phyloP scores from a whole-genome alignment of 306 rosid genomes.

The Sicyos edulis region DNA sequence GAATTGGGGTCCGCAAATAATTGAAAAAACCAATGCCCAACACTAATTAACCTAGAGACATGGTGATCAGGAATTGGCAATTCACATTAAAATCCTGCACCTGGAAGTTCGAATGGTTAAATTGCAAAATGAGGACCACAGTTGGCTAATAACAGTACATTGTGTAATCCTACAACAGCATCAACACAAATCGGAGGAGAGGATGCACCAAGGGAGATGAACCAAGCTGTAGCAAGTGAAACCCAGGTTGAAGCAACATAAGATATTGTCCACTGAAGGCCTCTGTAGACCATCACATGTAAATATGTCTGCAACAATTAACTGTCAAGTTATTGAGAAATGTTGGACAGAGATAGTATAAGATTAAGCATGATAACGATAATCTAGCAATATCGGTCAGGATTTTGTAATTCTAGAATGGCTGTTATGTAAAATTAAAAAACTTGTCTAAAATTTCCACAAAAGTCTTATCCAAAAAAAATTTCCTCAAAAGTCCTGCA shows the following conservation, averaged over 20 bases:
- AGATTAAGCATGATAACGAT: not conserved
- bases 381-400: not conserved
- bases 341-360: not conserved
- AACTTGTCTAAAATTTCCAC: not conserved
- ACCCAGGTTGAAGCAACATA: slow-evolving; percentile 19
- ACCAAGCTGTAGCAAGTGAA: not conserved
- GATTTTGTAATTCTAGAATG: not conserved
- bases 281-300: slow-evolving; percentile 10
- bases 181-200: slow-evolving; percentile 10
- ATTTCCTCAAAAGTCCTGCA: not conserved
- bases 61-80: slow-evolving; percentile 1
- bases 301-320: slow-evolving; percentile 17
- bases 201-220: slow-evolving; percentile 12
- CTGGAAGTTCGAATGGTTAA: slow-evolving; percentile 16
- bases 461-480: not conserved
- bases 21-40: too few species aligned
- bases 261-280: slow-evolving; percentile 9
- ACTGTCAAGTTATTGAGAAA: not conserved
- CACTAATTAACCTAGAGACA: slow-evolving; percentile 12
- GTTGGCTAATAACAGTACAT: slow-evolving; percentile 16
- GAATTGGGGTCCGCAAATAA: not conserved
- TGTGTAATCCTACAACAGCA: slow-evolving; percentile 17
- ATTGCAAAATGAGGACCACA: slow-evolving; percentile 19
- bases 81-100: slow-evolving; percentile 18
- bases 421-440: not conserved